phyloP scores from a whole-genome alignment of 2,329 filamentous ascomycete species.

The Fusarium poae region DNA sequence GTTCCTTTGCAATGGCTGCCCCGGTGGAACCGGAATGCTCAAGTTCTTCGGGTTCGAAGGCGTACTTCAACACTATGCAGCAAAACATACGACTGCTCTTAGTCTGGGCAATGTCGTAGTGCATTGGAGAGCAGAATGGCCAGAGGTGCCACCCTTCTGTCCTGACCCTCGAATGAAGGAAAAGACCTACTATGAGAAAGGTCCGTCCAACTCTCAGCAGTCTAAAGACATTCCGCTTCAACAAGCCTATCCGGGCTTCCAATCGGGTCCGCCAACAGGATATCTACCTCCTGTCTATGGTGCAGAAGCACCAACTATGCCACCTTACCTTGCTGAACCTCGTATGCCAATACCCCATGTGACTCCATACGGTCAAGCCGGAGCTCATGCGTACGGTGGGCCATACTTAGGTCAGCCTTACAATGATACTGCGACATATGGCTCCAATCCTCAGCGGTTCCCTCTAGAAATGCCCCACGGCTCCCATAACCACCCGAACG shows the following conservation, averaged over 20 bases:
- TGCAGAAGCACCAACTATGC: conserved; percentile 11
- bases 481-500: conserved; percentile 12
- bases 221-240: conserved; percentile 5
- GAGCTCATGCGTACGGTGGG: conserved; percentile 26
- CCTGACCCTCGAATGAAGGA: conserved; percentile 64
- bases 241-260: conserved; percentile 26
- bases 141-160: conserved; percentile 78
- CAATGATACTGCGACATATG: conserved; percentile 23
- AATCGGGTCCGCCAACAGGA: conserved; percentile 19
- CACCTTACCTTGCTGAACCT: conserved; percentile 26
- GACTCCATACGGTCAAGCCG: conserved; percentile 21
- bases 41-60: conserved; percentile 83
- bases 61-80: conserved; percentile 84
- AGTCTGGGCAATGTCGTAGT: conserved; percentile 80
- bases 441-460: conserved; percentile 28
- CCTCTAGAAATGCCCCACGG: conserved; percentile 9
- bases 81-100: conserved; percentile 80
- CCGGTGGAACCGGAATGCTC: conserved; percentile 61
- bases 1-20: conserved; percentile 79
- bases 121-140: conserved; percentile 86
- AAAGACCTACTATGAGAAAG: conserved; percentile 38
- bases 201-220: conserved; percentile 9
- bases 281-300: conserved; percentile 38
- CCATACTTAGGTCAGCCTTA: conserved; percentile 27
- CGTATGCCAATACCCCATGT: conserved; percentile 14